Evolutionary conservation across 2,329 filamentous ascomycete genomes (phyloP).

Genomic region (Aspergillus ibericus): DNA sequence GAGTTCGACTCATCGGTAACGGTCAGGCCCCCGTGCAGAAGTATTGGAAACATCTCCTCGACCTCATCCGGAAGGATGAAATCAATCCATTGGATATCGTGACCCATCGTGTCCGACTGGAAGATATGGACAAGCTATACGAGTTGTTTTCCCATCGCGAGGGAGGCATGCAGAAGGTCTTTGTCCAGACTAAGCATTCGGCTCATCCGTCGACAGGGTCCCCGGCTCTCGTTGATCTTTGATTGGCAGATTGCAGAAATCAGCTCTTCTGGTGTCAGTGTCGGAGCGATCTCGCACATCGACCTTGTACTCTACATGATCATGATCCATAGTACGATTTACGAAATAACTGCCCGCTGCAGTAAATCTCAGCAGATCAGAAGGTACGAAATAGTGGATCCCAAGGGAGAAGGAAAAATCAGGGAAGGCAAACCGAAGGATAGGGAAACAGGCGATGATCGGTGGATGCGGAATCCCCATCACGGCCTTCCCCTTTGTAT

Average conservation of each 20-base stretch:
- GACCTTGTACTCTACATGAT: too few relatives aligned
- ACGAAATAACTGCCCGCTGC: background rate
- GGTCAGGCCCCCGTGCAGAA: conserved; percentile 73
- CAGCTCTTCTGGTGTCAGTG: background rate
- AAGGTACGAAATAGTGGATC: background rate
- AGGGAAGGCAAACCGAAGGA: background rate
- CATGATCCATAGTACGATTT: background rate
- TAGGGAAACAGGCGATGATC: background rate
- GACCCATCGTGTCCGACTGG: conserved; percentile 72
- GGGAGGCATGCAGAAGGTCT: conserved; percentile 78
- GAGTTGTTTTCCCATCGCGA: conserved; percentile 57
- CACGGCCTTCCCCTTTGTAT: too few relatives aligned
- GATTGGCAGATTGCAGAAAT: background rate
- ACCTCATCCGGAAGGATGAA: conserved; percentile 64
- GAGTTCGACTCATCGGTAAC: conserved; percentile 73
- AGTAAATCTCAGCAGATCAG: background rate
- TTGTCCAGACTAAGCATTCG: conserved; percentile 61
- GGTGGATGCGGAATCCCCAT: background rate
- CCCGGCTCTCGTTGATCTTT: conserved; percentile 50
- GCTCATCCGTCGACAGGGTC: conserved; percentile 51
- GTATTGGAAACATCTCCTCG: conserved; percentile 78
- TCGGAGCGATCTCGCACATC: too few relatives aligned
- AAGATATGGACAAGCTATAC: conserved; percentile 70
- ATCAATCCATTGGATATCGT: conserved; percentile 80
- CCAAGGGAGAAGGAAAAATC: background rate